phyloP scores from a whole-genome alignment of 306 rosid genomes.

The Morella rubra region DNA sequence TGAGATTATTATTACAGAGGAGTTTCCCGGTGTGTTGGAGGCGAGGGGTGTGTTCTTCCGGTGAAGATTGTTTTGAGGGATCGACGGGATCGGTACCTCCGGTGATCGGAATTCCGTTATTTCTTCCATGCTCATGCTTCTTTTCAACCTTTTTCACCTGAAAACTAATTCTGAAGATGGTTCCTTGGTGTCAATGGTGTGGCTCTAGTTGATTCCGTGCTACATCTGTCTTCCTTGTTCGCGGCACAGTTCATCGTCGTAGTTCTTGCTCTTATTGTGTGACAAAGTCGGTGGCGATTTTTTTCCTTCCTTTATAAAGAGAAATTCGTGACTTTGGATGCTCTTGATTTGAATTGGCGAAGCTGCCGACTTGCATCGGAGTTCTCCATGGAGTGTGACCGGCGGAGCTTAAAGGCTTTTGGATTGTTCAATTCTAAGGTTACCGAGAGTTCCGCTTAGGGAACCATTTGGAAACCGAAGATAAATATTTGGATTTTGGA shows the following conservation, averaged over 20 bases:
- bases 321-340: not conserved
- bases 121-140: not conserved
- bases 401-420: constrained; percentile 1
- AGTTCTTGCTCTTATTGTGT: not conserved
- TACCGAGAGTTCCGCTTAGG: constrained; percentile 17
- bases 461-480: not conserved
- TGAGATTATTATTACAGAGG: no score
- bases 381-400: not conserved
- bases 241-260: not conserved
- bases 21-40: not conserved
- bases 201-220: not conserved
- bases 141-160: not conserved
- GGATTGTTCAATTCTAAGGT: constrained; percentile 9
- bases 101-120: constrained; percentile 2
- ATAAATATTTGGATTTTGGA: not conserved
- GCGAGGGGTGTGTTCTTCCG: not conserved
- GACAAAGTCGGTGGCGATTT: not conserved
- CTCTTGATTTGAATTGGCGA: not conserved
- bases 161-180: not conserved
- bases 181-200: constrained; percentile 7
- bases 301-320: not conserved
- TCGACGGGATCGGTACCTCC: not conserved
- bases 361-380: not conserved
- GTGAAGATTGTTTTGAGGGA: not conserved
- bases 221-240: not conserved